Percentiles rank a stretch among this genome's conserved stretches.
Evolutionary conservation across 139 green algal genomes (phyloP).

Genomic region (Limnomonas spitsbergensis): DNA sequence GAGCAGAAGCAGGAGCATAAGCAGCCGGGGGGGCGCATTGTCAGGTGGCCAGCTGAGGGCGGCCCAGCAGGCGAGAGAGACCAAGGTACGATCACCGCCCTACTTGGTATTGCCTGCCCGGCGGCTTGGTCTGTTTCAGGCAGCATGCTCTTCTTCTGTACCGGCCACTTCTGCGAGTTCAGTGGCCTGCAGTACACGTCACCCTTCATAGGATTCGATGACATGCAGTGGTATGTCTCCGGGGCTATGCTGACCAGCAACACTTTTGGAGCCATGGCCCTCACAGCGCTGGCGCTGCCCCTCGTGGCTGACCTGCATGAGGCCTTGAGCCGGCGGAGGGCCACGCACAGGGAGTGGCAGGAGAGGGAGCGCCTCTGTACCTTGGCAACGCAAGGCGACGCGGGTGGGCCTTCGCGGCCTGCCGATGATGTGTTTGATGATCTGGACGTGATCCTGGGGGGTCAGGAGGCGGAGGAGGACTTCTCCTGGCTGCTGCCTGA

Average conservation of each 20-base stretch:
- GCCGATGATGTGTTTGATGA: neutral
- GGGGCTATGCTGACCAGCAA: conserved; percentile 70
- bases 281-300: neutral
- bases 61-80: no score
- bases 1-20: no score
- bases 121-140: neutral
- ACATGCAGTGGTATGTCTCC: conserved; percentile 56
- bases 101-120: neutral
- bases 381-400: neutral
- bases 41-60: no score
- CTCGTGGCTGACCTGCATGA: neutral
- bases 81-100: no score
- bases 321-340: neutral
- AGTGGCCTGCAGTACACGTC: conserved; percentile 81
- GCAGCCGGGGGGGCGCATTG: no score
- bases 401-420: no score
- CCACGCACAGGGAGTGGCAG: no score
- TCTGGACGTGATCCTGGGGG: neutral
- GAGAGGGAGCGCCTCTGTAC: no score
- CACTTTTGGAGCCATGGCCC: conserved; percentile 64
- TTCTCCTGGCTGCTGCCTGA: neutral
- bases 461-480: neutral
- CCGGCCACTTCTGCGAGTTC: conserved; percentile 88
- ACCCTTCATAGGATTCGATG: conserved; percentile 80
- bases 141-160: conserved; percentile 68